Evolutionary conservation across 495 filamentous ascomycete genomes (phyloP).

Genomic region (Terfezia boudieri): DNA sequence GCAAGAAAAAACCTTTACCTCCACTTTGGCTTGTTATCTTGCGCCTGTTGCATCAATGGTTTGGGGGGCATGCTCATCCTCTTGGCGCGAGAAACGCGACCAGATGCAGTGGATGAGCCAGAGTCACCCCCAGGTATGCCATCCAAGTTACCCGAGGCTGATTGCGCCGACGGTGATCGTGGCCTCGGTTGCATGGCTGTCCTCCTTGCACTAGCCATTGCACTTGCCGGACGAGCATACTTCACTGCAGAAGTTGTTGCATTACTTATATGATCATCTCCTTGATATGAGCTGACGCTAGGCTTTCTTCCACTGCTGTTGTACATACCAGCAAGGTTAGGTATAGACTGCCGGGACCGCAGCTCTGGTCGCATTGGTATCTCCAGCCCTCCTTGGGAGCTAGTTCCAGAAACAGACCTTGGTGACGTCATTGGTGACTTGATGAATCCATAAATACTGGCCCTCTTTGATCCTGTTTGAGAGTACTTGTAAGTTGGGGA

Average conservation of each 20-base stretch:
- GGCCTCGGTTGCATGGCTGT: background rate
- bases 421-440: background rate
- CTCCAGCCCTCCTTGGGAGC: background rate
- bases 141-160: too few relatives aligned
- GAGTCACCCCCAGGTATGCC: too few relatives aligned
- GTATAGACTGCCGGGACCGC: background rate
- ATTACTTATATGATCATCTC: background rate
- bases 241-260: background rate
- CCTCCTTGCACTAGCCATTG: conserved; percentile 3
- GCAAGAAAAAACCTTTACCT: background rate
- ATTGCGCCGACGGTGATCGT: too few relatives aligned
- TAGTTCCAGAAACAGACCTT: background rate
- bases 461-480: background rate
- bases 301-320: background rate
- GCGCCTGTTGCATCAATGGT: conserved; percentile 7
- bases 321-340: background rate
- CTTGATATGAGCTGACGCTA: background rate
- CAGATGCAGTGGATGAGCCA: too few relatives aligned
- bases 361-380: background rate
- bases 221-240: conserved; percentile 11
- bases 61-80: conserved; percentile 18
- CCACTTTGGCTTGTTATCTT: conserved; percentile 13
- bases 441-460: background rate
- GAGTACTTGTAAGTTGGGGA: background rate
- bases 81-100: background rate